These are phyloP conservation scores for Aspergillus diversus DNA, from an alignment of 495 filamentous ascomycete genomes.

Conservation along the genomic window DNA sequence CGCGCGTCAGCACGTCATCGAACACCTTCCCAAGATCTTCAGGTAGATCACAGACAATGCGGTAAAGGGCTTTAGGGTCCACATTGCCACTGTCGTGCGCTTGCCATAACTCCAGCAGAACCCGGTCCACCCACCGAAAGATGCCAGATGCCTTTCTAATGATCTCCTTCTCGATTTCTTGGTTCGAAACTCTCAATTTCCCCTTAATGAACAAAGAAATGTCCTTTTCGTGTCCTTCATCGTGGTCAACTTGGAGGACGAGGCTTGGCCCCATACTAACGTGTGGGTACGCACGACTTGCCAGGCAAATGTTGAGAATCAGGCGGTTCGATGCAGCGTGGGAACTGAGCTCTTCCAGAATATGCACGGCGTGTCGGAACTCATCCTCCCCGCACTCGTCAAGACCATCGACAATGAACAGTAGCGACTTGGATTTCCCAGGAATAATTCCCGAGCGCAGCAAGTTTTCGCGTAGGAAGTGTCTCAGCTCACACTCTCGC, in stretches of 20 bases:
- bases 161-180: background rate
- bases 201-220: background rate
- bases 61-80: background rate
- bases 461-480: background rate
- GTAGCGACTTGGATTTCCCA: background rate
- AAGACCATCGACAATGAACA: background rate
- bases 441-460: background rate
- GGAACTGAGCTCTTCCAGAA: background rate
- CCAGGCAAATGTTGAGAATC: background rate
- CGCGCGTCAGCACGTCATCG: background rate
- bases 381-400: background rate
- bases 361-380: background rate
- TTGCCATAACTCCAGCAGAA: background rate
- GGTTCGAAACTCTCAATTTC: background rate
- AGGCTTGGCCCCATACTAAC: background rate
- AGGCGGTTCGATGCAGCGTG: background rate
- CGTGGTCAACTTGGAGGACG: background rate
- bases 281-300: background rate
- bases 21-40: background rate
- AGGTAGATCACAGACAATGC: background rate
- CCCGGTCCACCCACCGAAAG: background rate
- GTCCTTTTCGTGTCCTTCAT: background rate
- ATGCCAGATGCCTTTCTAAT: background rate
- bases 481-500: background rate
- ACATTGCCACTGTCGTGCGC: background rate